Evolutionary conservation across 805 yeast genomes (phyloP).

Genomic region (Naumovozyma castellii): DNA sequence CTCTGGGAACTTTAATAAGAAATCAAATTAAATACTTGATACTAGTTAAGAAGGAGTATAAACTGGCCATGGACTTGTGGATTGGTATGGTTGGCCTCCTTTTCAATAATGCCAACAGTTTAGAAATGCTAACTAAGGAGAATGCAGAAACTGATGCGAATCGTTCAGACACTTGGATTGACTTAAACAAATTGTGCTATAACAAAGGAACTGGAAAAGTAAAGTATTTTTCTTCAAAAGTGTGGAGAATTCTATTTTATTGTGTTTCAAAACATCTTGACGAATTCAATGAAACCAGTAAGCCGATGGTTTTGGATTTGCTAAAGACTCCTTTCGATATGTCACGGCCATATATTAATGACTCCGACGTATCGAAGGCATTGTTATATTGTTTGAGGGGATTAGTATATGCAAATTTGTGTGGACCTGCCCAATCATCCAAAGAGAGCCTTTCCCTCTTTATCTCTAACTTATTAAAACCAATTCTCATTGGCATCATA

Average conservation of each 20-base stretch:
- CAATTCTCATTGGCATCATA: constrained; percentile 9
- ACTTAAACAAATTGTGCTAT: constrained; percentile 14
- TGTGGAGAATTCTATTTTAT: constrained; percentile 23
- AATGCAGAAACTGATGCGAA: constrained; percentile 1
- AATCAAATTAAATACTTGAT: constrained; percentile 12
- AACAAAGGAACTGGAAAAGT: constrained; percentile 5
- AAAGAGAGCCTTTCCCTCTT: constrained; percentile 5
- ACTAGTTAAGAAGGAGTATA: constrained; percentile 12
- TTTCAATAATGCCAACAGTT: constrained; percentile 10
- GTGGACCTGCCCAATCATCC: constrained; percentile 2
- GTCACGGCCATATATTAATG: constrained; percentile 1
- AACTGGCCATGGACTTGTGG: constrained; percentile 26
- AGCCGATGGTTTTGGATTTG: constrained; percentile 2
- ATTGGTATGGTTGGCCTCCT: constrained; percentile 21
- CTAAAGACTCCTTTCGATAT: constrained; percentile 14
- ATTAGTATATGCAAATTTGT: constrained; percentile 10
- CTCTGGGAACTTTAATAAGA: constrained; percentile 15
- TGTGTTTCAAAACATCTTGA: constrained; percentile 8
- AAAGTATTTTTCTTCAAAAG: constrained; percentile 16
- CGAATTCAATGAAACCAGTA: background rate
- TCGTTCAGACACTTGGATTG: constrained; percentile 13
- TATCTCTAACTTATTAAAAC: constrained; percentile 12
- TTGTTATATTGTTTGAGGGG: constrained; percentile 14
- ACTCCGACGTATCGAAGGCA: constrained; percentile 9
- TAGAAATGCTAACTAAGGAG: constrained; percentile 1